A percentile compares a stretch with the other conserved stretches of the same genome.
Evolutionary conservation across 805 yeast genomes (phyloP).

Genomic region (Cyberlindnera misumaiensis): DNA sequence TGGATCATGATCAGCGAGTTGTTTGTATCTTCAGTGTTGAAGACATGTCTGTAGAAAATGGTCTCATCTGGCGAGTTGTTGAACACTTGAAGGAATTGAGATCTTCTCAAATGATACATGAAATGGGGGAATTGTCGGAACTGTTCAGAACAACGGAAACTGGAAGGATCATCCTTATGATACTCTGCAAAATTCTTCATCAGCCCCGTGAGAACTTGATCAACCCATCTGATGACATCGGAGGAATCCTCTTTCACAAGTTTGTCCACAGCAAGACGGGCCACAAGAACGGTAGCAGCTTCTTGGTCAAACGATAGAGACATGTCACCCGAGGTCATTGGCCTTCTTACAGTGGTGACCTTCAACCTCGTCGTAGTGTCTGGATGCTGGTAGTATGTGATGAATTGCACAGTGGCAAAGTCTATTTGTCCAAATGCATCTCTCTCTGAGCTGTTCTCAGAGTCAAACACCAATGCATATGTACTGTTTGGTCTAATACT

Average conservation of each 20-base stretch:
- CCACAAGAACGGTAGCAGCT: slow-evolving; percentile 56
- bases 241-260: slow-evolving; percentile 27
- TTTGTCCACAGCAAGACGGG: slow-evolving; percentile 41
- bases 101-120: slow-evolving; percentile 67
- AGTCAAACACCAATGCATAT: slow-evolving; percentile 52
- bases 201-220: slow-evolving; percentile 39
- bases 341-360: slow-evolving; percentile 51
- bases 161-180: slow-evolving; percentile 36
- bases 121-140: slow-evolving; percentile 59
- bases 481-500: slow-evolving; percentile 50
- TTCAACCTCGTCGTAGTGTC: slow-evolving; percentile 50
- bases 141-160: slow-evolving; percentile 43
- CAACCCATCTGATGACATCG: slow-evolving; percentile 43
- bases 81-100: slow-evolving; percentile 92
- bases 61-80: slow-evolving; percentile 99
- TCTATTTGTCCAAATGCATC: slow-evolving; percentile 6
- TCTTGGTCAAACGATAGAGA: slow-evolving; percentile 58
- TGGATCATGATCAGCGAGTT: slow-evolving; percentile 96
- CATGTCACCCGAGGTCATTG: slow-evolving; percentile 35
- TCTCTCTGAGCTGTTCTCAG: slow-evolving; percentile 20
- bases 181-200: slow-evolving; percentile 43
- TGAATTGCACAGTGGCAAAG: slow-evolving; percentile 40
- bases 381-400: slow-evolving; percentile 57
- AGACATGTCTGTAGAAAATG: slow-evolving; percentile 89
- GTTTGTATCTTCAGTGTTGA: slow-evolving; percentile 85